Evolutionary conservation across 495 filamentous ascomycete species (phyloP).

Genomic region (Tetracladium setigerum): DNA sequence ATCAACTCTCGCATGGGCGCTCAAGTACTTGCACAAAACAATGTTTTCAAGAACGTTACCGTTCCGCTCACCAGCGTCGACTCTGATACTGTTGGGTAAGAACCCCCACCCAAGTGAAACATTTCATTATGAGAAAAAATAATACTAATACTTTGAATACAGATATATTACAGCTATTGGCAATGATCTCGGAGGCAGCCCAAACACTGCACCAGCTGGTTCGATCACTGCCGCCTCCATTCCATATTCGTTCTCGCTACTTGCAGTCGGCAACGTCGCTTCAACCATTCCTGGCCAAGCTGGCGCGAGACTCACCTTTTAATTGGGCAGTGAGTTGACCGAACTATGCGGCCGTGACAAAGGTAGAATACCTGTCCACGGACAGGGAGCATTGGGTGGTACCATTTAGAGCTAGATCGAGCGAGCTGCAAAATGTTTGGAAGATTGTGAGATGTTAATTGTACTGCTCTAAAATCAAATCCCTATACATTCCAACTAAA

Average conservation of each 20-base stretch:
- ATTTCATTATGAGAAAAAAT: background rate
- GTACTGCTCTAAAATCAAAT: too few relatives aligned
- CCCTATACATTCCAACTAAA: too few relatives aligned
- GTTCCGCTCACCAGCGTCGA: conserved; percentile 50
- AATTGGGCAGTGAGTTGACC: too few relatives aligned
- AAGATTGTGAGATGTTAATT: too few relatives aligned
- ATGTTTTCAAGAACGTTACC: conserved; percentile 40
- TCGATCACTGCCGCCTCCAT: conserved; percentile 34
- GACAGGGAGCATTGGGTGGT: too few relatives aligned
- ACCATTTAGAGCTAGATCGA: too few relatives aligned
- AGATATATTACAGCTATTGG: conserved; percentile 37
- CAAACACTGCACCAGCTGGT: conserved; percentile 38
- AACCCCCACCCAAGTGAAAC: too few relatives aligned
- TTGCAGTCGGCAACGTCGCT: conserved; percentile 36
- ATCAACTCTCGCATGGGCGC: conserved; percentile 62
- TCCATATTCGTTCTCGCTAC: conserved; percentile 42
- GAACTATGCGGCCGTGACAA: too few relatives aligned
- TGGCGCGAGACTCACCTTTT: conserved; percentile 49
- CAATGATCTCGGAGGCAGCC: conserved; percentile 46
- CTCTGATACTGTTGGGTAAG: conserved; percentile 36
- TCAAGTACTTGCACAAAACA: conserved; percentile 55
- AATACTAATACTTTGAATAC: too few relatives aligned
- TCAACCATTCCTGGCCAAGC: conserved; percentile 38
- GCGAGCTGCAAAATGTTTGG: too few relatives aligned
- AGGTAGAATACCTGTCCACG: too few relatives aligned